Percentiles rank a stretch among this genome's conserved stretches.
Evolutionary conservation across 2,329 filamentous ascomycete species (phyloP).

Genomic region (Nemania sp.): DNA sequence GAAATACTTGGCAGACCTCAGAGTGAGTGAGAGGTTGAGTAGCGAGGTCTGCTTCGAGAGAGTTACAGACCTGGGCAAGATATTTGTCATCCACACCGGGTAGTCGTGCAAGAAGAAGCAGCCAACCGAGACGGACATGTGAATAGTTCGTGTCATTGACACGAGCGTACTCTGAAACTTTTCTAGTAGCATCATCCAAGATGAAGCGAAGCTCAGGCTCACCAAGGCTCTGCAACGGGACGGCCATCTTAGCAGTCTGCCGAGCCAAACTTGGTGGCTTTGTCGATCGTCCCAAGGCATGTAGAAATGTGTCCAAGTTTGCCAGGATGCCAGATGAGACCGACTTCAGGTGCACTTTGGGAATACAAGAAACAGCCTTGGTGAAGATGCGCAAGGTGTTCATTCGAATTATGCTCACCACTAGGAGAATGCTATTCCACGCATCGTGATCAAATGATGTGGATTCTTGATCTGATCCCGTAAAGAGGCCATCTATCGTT

Average conservation of each 20-base stretch:
- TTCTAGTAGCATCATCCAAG: constrained; percentile 27
- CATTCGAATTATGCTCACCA: constrained; percentile 28
- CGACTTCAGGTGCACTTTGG: constrained; percentile 17
- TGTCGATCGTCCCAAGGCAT: constrained; percentile 11
- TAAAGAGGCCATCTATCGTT: constrained; percentile 31
- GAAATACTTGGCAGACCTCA: constrained; percentile 34
- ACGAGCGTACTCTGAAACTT: constrained; percentile 16
- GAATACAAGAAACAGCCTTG: constrained; percentile 30
- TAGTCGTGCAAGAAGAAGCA: constrained; percentile 36
- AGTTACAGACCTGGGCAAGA: constrained; percentile 26
- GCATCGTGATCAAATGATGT: constrained; percentile 22
- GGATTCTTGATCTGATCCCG: not conserved
- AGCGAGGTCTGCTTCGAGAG: constrained; percentile 29
- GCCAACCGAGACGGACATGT: constrained; percentile 32
- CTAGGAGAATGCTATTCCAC: constrained; percentile 31
- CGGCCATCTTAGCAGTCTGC: constrained; percentile 34
- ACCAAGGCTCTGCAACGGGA: constrained; percentile 24
- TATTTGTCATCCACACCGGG: constrained; percentile 28
- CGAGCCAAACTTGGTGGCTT: constrained; percentile 13
- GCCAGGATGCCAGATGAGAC: constrained; percentile 28
- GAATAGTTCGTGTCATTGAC: constrained; percentile 15
- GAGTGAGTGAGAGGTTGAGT: constrained; percentile 22
- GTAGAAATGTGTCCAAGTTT: constrained; percentile 29
- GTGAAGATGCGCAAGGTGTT: constrained; percentile 35
- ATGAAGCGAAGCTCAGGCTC: constrained; percentile 25